phyloP scores from a whole-genome alignment of 2,329 filamentous ascomycete genomes.

The Ophiocordyceps camponoti-rufipedis region DNA sequence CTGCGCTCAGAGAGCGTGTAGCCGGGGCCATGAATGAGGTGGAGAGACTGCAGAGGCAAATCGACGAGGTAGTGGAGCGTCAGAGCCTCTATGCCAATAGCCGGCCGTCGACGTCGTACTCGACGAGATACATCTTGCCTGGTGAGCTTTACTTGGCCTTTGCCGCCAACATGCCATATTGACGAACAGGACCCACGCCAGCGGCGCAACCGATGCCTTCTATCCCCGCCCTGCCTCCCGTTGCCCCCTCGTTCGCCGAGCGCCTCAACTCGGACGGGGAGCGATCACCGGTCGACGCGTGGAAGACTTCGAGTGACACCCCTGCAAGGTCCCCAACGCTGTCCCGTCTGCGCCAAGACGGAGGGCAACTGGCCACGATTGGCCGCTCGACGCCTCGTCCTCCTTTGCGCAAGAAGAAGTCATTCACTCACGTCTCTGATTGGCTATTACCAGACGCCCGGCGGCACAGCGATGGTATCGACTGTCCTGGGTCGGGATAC shows the following conservation, averaged over 20 bases:
- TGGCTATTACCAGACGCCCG: slow-evolving; percentile 30
- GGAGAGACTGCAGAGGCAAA: slow-evolving; percentile 38
- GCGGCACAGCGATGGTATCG: slow-evolving; percentile 13
- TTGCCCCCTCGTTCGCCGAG: slow-evolving; percentile 38
- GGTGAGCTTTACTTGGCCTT: slow-evolving; percentile 9
- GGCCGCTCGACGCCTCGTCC: slow-evolving; percentile 38
- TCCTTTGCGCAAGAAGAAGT: slow-evolving; percentile 47
- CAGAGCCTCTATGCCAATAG: slow-evolving; percentile 37
- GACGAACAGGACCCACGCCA: slow-evolving; percentile 4
- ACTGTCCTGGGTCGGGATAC: slow-evolving; percentile 31
- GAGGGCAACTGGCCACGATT: slow-evolving; percentile 27
- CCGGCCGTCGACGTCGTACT: slow-evolving; percentile 32
- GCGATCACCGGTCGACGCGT: slow-evolving; percentile 13
- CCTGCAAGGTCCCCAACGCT: background rate
- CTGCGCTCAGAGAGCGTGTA: slow-evolving; percentile 34
- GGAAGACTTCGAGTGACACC: slow-evolving; percentile 5
- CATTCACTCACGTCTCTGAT: slow-evolving; percentile 41
- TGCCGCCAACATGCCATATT: background rate
- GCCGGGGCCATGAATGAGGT: slow-evolving; percentile 39
- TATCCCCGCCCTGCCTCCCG: slow-evolving; percentile 37
- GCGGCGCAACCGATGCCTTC: slow-evolving; percentile 33
- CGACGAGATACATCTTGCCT: slow-evolving; percentile 13
- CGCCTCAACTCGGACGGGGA: slow-evolving; percentile 29
- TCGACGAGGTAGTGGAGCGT: slow-evolving; percentile 40
- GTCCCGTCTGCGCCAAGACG: slow-evolving; percentile 5